Base-by-base conservation (phyloP, 257 asterid species). In the Fraxinus americana region DNA sequence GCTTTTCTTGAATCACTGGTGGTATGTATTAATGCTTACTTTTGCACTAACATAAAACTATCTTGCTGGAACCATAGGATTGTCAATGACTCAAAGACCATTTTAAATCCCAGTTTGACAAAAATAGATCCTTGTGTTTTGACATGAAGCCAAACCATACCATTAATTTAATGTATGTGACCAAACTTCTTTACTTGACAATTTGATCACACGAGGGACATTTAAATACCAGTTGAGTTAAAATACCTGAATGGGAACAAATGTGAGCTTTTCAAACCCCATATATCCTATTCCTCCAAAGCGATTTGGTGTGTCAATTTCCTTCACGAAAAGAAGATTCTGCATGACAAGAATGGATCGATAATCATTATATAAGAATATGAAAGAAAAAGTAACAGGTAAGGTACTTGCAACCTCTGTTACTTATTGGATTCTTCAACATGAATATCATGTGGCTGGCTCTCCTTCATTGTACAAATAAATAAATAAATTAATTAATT, bases 221-320 rank as follows among this genome's bases (percentile, higher is more conserved):
- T 54, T 5, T 50, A 41, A 32, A 57, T 1, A 50, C 67, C 74
- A 72, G 36, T 19, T 2, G 59, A 73, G 79, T 73, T 67, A 63
- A 32, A 61, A 67, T 84, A 93, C 97, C 99, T 95, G 99, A 86
- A 95, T 91, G 35, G 99, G 99, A 81, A 91, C 90, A 89, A 84
- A 93, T 59, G 99, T 91, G 79, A 95, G 94, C 92, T 90, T 95
- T 87, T 88, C 97, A 72, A 95, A 95, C 65, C 99, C 97, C 86
- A 95, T 80, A 82, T 93, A 95, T 54, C 85, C 94, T 74, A 82
- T 73, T 72, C 99, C 99, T 52, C 99, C 99, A 81, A 88, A 95
- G 80, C 94, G 91, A 85, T 90, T 86, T 57, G 98, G 97, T 5
- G 98, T 95, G 79, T 88, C 71, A 11, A 54, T 84, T 83, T 90